Evolutionary conservation across 1,284 basidiomycete genomes (phyloP).

Genomic region (Marasmius oreades): DNA sequence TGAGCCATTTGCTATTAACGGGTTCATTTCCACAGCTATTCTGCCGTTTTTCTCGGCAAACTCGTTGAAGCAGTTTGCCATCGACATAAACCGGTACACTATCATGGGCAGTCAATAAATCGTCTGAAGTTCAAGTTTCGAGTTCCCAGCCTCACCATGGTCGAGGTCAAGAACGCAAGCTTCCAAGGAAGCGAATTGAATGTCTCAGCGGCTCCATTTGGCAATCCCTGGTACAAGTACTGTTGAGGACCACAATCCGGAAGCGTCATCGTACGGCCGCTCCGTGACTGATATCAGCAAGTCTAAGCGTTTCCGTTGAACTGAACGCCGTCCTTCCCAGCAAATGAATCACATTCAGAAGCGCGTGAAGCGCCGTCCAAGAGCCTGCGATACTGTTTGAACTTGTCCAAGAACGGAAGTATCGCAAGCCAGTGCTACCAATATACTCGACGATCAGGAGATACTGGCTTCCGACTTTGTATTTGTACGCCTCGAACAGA

Average conservation of each 20-base stretch:
- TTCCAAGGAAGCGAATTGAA: constrained; percentile 8
- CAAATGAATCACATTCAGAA: constrained; percentile 4
- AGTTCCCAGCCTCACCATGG: not conserved
- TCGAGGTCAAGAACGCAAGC: constrained; percentile 8
- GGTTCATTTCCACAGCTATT: no score
- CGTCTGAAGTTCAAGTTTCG: not conserved
- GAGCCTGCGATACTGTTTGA: constrained; percentile 5
- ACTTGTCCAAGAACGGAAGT: constrained; percentile 11
- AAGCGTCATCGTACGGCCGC: constrained; percentile 8
- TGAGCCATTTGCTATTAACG: no score
- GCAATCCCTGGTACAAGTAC: constrained; percentile 11
- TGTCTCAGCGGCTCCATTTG: not conserved
- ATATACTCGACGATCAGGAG: constrained; percentile 10
- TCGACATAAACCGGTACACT: not conserved
- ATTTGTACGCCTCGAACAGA: constrained; percentile 8
- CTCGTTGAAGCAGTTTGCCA: no score
- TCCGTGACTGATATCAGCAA: constrained; percentile 12
- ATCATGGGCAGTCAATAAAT: not conserved
- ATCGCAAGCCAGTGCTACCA: not conserved
- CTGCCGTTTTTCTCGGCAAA: no score
- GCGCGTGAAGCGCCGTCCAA: constrained; percentile 4
- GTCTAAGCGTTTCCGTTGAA: constrained; percentile 9
- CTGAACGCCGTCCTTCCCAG: constrained; percentile 5
- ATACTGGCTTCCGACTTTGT: constrained; percentile 7
- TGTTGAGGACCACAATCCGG: constrained; percentile 2